phyloP scores from a whole-genome alignment of 305 asterid genomes.

The Fraxinus sp. region DNA sequence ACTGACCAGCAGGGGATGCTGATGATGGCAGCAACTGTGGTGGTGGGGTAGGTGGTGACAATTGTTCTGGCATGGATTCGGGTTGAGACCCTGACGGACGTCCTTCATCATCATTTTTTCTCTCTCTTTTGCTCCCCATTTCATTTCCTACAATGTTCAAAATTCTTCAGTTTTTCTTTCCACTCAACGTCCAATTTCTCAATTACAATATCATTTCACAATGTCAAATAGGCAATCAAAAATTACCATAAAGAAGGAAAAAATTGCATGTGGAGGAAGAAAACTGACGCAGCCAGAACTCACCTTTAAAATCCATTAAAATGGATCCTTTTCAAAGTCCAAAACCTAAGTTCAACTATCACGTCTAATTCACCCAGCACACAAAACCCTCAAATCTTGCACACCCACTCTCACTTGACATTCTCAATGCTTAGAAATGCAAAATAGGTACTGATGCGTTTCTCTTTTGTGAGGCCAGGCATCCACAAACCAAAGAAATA shows the following conservation, averaged over 20 bases:
- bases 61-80: conserved; percentile 30
- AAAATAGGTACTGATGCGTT: not conserved
- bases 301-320: conserved; percentile 1
- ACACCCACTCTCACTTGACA: not conserved
- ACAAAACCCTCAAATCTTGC: not conserved
- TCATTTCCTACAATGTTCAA: conserved; percentile 40
- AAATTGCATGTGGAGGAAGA: not conserved
- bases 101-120: conserved; percentile 35
- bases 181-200: conserved; percentile 8
- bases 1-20: conserved; percentile 47
- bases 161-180: conserved; percentile 16
- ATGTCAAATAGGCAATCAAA: not conserved
- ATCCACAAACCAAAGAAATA: not conserved
- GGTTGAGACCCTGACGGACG: conserved; percentile 37
- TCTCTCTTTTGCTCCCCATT: conserved; percentile 36
- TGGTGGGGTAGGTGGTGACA: conserved; percentile 44
- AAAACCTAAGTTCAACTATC: not conserved
- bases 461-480: not conserved
- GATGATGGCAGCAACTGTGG: conserved; percentile 34
- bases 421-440: not conserved
- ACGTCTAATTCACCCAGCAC: not conserved
- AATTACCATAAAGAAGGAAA: conserved; percentile 1
- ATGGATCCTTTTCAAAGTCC: not conserved
- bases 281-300: not conserved
- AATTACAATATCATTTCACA: not conserved